Base-by-base conservation (phyloP, 148 eudicot species). In the Amaranthus cruentus region DNA sequence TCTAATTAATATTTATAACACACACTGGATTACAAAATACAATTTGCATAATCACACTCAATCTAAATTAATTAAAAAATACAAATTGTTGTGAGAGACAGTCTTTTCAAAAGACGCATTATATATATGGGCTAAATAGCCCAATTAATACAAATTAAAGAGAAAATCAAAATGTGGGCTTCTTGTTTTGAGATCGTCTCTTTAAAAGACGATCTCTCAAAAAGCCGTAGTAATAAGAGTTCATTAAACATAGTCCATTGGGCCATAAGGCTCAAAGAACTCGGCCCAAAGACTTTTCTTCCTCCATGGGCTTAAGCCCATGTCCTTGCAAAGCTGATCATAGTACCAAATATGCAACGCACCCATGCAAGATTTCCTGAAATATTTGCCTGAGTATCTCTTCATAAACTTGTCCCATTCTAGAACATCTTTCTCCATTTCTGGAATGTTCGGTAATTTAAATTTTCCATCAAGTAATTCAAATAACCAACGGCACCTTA, bases 311-410 rank as follows among this genome's bases (percentile, higher is more conserved):
- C 85, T 85, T 77, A 85, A 79, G 44, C 87, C 88, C 89, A 91
- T 88, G 69, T 91, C 93, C 73, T 85, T 89, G 73, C 90, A 88
- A 48, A 91, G 77, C 38, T 78, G 88, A 68, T 88, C 97, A 82
- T 84, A 83, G 52, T 81, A 86, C 86, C 88, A 87, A 75, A 88
- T 85, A 1, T 84, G 88, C n/a, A 84, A 49, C 6, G 75, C 78
- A 42, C 78, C 86, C 4, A 88, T 68, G 76, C 94, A 89, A 6
- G 97, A 76, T 69, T 82, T 85, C 57, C 80, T 50, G 51, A 75
- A 78, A 44, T 79, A 54, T 53, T 74, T 59, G 1, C 81, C 80
- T 0, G 85, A 58, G 62, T 81, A 78, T 15, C 7, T 60, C 81
- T 84, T 88, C 77, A 73, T 80, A 76, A 63, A 79, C 4, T 77